Percentiles rank a stretch among this genome's conserved stretches.
These are phyloP conservation scores for Solanum dulcamara DNA, from an alignment of 257 asterid genomes.

Conservation along the genomic window DNA sequence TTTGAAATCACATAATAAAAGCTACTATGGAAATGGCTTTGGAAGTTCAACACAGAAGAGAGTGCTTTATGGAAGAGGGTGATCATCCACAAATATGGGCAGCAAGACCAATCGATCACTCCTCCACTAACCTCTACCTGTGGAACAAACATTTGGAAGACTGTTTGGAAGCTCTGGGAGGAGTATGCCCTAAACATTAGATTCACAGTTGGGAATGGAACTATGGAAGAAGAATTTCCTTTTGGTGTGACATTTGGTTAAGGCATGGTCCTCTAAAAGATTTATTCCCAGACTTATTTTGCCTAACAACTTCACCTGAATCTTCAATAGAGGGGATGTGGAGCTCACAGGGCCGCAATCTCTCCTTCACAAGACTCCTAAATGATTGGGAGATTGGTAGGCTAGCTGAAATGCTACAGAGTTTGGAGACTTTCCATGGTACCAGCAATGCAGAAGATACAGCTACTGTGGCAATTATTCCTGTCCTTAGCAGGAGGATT, in stretches of 20 bases:
- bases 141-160: neutral
- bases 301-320: neutral
- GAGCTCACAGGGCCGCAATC: neutral
- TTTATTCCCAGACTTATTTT: neutral
- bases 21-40: neutral
- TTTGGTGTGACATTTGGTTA: neutral
- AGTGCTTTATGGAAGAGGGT: neutral
- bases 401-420: neutral
- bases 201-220: neutral
- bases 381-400: neutral
- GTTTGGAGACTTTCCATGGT: neutral
- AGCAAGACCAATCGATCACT: neutral
- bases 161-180: neutral
- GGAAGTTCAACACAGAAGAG: neutral
- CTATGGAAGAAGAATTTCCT: neutral
- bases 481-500: neutral
- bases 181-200: neutral
- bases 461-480: neutral
- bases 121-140: neutral
- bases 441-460: neutral
- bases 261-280: neutral
- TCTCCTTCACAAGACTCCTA: neutral
- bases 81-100: neutral
- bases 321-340: neutral
- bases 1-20: neutral